These are phyloP conservation scores for Dioscorea dumetorum DNA, from an alignment of 106 monocot species.

Conservation along the genomic window DNA sequence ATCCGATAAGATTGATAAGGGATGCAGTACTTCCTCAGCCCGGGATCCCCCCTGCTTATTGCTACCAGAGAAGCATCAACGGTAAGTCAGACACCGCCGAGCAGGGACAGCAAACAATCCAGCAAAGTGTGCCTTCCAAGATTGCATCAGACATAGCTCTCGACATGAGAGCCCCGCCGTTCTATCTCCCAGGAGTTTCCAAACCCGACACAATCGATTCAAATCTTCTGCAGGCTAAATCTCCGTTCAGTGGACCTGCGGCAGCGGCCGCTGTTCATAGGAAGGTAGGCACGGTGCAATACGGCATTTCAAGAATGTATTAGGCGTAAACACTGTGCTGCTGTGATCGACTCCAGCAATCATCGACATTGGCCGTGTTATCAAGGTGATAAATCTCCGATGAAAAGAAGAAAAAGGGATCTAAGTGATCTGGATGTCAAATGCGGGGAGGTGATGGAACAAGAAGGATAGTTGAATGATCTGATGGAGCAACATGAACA, in stretches of 20 bases:
- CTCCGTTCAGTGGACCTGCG: slow-evolving; percentile 19
- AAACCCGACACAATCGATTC: slow-evolving; percentile 10
- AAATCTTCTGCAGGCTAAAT: slow-evolving; percentile 14
- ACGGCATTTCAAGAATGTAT: slow-evolving; percentile 1
- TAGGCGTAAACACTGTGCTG: background rate
- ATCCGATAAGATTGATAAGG: slow-evolving; percentile 53
- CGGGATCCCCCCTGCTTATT: slow-evolving; percentile 27
- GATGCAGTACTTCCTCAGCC: slow-evolving; percentile 31
- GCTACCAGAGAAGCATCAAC: slow-evolving; percentile 13
- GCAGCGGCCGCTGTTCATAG: slow-evolving; percentile 13
- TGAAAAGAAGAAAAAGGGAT: background rate
- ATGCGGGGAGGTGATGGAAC: too few species aligned
- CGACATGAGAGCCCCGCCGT: slow-evolving; percentile 20
- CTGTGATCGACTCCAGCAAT: too few species aligned
- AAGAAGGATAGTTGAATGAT: too few species aligned
- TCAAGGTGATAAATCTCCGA: too few species aligned
- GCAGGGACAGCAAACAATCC: slow-evolving; percentile 1
- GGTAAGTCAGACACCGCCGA: slow-evolving; percentile 21
- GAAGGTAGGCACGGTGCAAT: background rate
- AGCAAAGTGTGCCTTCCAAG: slow-evolving; percentile 12
- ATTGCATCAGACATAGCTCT: slow-evolving; percentile 10
- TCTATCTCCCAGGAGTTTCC: slow-evolving; percentile 8
- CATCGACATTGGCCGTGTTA: too few species aligned
- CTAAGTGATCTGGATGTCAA: too few species aligned
- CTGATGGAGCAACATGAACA: too few species aligned